phyloP scores from a whole-genome alignment of 106 monocot species.

The Phalaenopsis equestris region DNA sequence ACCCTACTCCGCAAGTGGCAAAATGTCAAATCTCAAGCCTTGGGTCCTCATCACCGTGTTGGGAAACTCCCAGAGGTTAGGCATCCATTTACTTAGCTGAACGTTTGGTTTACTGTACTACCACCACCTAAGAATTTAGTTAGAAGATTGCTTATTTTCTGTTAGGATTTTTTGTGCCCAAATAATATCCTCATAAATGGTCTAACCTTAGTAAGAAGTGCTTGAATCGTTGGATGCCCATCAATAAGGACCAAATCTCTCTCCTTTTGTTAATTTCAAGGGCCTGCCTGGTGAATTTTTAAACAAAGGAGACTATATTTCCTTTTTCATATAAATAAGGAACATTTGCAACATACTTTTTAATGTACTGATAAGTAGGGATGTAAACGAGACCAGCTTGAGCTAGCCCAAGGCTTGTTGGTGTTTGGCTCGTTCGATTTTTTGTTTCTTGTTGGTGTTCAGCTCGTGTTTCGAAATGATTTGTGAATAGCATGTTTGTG shows the following conservation, averaged over 20 bases:
- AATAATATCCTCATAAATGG: not conserved
- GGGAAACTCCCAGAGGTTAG: conserved; percentile 57
- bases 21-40: conserved; percentile 62
- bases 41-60: conserved; percentile 65
- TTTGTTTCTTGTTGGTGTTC: no score
- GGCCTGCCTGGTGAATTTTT: not conserved
- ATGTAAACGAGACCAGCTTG: no score
- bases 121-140: not conserved
- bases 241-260: not conserved
- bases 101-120: not conserved
- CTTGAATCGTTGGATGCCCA: no score
- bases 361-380: no score
- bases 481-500: no score
- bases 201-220: not conserved
- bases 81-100: not conserved
- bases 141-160: not conserved
- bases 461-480: no score
- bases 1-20: conserved; percentile 86
- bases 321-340: not conserved
- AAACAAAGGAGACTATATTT: not conserved
- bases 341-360: not conserved
- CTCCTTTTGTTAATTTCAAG: not conserved
- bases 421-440: no score
- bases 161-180: not conserved
- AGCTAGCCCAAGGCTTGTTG: no score